Base-by-base conservation (phyloP, 768 basidiomycete genomes). In the Crucibulum laeve region DNA sequence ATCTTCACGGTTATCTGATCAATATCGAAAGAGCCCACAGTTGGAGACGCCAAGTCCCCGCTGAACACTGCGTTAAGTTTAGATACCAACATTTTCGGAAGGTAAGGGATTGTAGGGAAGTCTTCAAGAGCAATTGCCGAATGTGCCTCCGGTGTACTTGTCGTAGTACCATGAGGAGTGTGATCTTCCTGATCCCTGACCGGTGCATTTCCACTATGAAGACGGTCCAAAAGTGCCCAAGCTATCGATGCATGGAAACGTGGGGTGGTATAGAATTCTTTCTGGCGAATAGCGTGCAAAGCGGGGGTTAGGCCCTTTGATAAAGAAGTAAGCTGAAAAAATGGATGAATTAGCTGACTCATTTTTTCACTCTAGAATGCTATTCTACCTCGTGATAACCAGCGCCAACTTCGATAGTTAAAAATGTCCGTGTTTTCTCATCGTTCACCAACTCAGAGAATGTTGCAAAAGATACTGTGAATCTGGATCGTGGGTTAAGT, bases 161-260 rank as follows among this genome's bases (percentile, higher is more conserved):
- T 40, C 19, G 28, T 32, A 46, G 48, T 36, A 43, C 38, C 44
- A 43, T 43, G 51, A 43, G 43, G 32, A 37, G 38, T 38, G 44
- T 49, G 45, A 24, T 48, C 53, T 52, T 44, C 43, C 28, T 49
- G 36, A 22, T 35, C 38, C 42, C 44, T 30, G 35, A 42, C 42
- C n/a, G 38, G 32, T 3, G 18, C 35, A 35, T 40, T 18, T 15
- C 23, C 25, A 21, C 32, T 14, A 32, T 42, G 24, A 33, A 46
- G 39, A 24, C 43, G 51, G 53, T 77, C 69, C 39, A 91, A 75
- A 34, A 91, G 70, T 11, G 83, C 80, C 93, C 94, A 96, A 7
- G 82, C 91, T 43, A 96, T 80, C 2, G 91, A 94, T 10, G 87
- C 76, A 57, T 97, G 94, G 55, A 93, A 96, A 35, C 83, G 79